These are phyloP conservation scores for Arabidopsis hybrid DNA, from an alignment of 441 rosid genomes.

Conservation along the genomic window DNA sequence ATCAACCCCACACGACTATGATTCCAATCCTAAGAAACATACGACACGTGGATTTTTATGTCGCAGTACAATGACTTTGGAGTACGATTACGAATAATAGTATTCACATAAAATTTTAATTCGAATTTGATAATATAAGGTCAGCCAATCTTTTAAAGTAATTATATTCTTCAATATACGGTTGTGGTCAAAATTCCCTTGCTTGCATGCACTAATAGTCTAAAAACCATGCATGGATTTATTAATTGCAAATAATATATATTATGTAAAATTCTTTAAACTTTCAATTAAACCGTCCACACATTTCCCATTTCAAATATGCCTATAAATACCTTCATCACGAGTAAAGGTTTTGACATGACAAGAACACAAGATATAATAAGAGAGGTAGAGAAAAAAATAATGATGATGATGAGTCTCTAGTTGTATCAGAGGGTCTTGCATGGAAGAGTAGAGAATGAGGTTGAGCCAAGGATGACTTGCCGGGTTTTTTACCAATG, in stretches of 20 bases:
- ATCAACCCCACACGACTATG: constrained; percentile 20
- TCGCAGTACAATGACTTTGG: constrained; percentile 15
- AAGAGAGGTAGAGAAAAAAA: not conserved
- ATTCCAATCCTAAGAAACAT: constrained; percentile 11
- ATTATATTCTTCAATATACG: constrained; percentile 18
- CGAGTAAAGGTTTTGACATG: constrained; percentile 3
- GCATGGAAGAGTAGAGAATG: constrained; percentile 41
- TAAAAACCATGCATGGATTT: constrained; percentile 7
- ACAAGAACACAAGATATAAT: not conserved
- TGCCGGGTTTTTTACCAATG: constrained; percentile 27
- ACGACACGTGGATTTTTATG: constrained; percentile 23
- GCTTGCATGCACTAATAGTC: constrained; percentile 29
- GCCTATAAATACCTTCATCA: constrained; percentile 41
- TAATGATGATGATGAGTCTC: constrained; percentile 14
- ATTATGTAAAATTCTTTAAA: not conserved
- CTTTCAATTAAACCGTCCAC: not conserved
- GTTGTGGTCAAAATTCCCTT: constrained; percentile 29
- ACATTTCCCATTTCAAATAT: not conserved
- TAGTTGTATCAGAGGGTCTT: constrained; percentile 19
- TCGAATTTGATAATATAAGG: constrained; percentile 21
- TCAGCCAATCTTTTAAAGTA: constrained; percentile 24
- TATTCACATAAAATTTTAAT: constrained; percentile 9
- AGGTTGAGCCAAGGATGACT: constrained; percentile 50
- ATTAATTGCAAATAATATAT: not conserved
- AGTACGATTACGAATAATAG: constrained; percentile 23